These are phyloP conservation scores for Aureobasidium melanogenum DNA, from an alignment of 2,329 filamentous ascomycete species.

Conservation along the genomic window DNA sequence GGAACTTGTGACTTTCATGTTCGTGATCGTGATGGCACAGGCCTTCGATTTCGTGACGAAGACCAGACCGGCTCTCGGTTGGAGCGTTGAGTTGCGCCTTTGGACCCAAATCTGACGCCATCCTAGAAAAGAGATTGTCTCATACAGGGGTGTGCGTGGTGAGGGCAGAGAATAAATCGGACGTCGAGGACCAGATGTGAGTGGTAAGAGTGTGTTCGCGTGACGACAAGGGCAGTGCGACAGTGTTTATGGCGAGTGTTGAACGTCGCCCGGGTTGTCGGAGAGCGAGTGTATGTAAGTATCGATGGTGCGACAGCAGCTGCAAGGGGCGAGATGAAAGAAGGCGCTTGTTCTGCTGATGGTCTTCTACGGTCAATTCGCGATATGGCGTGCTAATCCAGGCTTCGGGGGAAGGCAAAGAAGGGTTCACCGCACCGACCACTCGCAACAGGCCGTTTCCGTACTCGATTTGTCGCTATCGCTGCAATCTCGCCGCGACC, in stretches of 20 bases:
- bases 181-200: background rate
- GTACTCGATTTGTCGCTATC: background rate
- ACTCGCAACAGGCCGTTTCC: background rate
- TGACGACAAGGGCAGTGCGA: background rate
- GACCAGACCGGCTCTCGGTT: background rate
- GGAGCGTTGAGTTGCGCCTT: background rate
- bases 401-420: background rate
- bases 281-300: constrained; percentile 4
- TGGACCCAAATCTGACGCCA: constrained; percentile 1
- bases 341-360: background rate
- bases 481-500: background rate
- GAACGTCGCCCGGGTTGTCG: background rate
- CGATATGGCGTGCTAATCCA: constrained; percentile 3
- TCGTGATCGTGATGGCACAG: constrained; percentile 27
- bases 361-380: background rate
- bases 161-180: background rate
- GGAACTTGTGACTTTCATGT: constrained; percentile 20
- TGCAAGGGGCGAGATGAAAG: constrained; percentile 5
- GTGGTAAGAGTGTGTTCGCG: background rate
- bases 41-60: constrained; percentile 16
- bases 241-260: background rate
- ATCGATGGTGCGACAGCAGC: background rate
- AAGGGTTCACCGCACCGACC: background rate
- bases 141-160: background rate
- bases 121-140: background rate